A percentile compares a stretch with the other conserved stretches of the same genome.
phyloP scores from a whole-genome alignment of 1,139 yeast genomes.

The Saccharomyces pastorianus region DNA sequence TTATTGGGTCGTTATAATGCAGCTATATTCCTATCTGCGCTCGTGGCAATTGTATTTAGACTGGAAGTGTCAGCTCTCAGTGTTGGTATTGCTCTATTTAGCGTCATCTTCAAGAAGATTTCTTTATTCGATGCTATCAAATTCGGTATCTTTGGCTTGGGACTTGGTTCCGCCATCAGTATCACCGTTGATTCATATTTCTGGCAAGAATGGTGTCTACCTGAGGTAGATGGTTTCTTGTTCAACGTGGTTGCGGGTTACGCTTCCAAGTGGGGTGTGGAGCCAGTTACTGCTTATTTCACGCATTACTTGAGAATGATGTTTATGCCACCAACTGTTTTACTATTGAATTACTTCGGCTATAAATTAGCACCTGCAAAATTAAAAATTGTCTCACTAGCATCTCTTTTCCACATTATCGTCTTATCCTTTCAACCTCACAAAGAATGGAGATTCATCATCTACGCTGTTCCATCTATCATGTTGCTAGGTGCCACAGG shows the following conservation, averaged over 20 bases:
- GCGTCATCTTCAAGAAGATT: slow-evolving; percentile 40
- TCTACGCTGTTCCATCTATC: slow-evolving; percentile 65
- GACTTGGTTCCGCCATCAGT: slow-evolving; percentile 46
- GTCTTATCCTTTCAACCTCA: slow-evolving; percentile 79
- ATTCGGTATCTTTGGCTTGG: slow-evolving; percentile 45
- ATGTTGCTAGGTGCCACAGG: slow-evolving; percentile 61
- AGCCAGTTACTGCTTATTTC: slow-evolving; percentile 66
- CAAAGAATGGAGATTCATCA: slow-evolving; percentile 88
- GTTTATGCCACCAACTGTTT: slow-evolving; percentile 53
- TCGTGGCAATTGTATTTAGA: slow-evolving; percentile 63
- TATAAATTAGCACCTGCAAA: slow-evolving; percentile 32
- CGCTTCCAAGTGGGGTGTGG: slow-evolving; percentile 74
- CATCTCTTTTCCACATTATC: slow-evolving; percentile 47
- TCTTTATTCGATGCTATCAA: slow-evolving; percentile 34
- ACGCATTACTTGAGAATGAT: slow-evolving; percentile 47
- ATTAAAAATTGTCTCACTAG: slow-evolving; percentile 36
- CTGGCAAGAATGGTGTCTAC: slow-evolving; percentile 54
- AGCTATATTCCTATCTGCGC: slow-evolving; percentile 53
- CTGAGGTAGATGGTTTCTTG: slow-evolving; percentile 65
- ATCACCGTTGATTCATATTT: slow-evolving; percentile 61
- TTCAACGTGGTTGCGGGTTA: slow-evolving; percentile 72
- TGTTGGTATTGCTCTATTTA: slow-evolving; percentile 38
- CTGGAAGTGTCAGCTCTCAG: slow-evolving; percentile 62
- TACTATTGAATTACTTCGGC: slow-evolving; percentile 37
- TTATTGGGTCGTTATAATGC: slow-evolving; percentile 41